Conservation (phyloP, 768 basidiomycete species). For the Sarcodon sp. region DNA sequence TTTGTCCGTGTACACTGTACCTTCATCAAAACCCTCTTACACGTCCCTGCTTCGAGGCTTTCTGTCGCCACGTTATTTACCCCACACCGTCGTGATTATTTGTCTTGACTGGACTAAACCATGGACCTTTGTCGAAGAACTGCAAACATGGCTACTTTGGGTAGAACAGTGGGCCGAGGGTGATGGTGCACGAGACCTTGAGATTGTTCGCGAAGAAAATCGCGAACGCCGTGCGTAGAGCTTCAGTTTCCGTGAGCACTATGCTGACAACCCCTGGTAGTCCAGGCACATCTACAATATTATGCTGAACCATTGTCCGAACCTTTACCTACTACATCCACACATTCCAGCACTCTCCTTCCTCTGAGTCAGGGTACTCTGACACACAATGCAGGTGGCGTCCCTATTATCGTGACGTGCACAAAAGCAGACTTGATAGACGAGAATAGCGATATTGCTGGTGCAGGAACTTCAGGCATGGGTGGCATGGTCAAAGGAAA, state of each 20-base stretch:
- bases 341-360: constrained; percentile 54
- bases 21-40: constrained; percentile 63
- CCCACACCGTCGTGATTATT: constrained; percentile 71
- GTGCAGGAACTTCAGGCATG: constrained; percentile 67
- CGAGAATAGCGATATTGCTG: constrained; percentile 58
- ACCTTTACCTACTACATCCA: constrained; percentile 47
- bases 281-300: constrained; percentile 82
- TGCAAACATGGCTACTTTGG: constrained; percentile 79
- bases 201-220: constrained; percentile 68
- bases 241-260: constrained; percentile 3
- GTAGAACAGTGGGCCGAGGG: constrained; percentile 71
- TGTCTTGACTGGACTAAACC: constrained; percentile 93
- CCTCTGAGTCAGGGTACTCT: constrained; percentile 80
- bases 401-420: constrained; percentile 83
- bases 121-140: constrained; percentile 79
- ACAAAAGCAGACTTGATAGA: constrained; percentile 93
- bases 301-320: constrained; percentile 74
- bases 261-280: constrained; percentile 23
- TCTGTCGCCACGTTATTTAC: constrained; percentile 56
- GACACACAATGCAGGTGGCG: constrained; percentile 74
- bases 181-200: constrained; percentile 56
- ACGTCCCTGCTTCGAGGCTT: constrained; percentile 66
- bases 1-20: constrained; percentile 84
- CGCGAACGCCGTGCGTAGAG: constrained; percentile 62
- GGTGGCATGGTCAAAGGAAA: constrained; percentile 88